These are phyloP conservation scores for Trichoderma reesei DNA, from an alignment of 495 filamentous ascomycete species.

Conservation along the genomic window DNA sequence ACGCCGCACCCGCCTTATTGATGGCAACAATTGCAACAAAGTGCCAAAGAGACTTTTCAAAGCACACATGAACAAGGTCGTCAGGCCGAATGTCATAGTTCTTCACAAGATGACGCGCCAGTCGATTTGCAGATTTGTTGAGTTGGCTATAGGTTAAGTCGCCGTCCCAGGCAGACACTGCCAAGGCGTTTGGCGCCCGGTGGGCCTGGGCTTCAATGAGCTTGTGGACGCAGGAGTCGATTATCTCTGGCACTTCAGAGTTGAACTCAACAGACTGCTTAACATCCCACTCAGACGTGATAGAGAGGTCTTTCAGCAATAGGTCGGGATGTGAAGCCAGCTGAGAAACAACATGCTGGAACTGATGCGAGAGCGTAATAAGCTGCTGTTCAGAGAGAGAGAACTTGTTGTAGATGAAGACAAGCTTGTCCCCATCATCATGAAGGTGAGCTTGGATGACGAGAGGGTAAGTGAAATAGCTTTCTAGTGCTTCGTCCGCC, in stretches of 20 bases:
- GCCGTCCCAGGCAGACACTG: slow-evolving; percentile 28
- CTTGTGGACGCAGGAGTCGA: not conserved
- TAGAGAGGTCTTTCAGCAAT: not conserved
- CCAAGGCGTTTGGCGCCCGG: slow-evolving; percentile 23
- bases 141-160: slow-evolving; percentile 38
- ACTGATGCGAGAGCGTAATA: slow-evolving; percentile 16
- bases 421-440: not conserved
- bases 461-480: slow-evolving; percentile 5
- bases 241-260: not conserved
- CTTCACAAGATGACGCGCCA: slow-evolving; percentile 35
- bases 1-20: slow-evolving; percentile 47
- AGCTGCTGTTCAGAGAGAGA: slow-evolving; percentile 14
- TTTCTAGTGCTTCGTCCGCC: not conserved
- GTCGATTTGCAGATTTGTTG: slow-evolving; percentile 26
- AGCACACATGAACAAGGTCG: slow-evolving; percentile 3
- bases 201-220: slow-evolving; percentile 12
- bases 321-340: not conserved
- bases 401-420: slow-evolving; percentile 12
- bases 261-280: not conserved
- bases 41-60: slow-evolving; percentile 5
- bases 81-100: slow-evolving; percentile 12
- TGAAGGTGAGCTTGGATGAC: not conserved
- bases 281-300: not conserved
- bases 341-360: slow-evolving; percentile 10
- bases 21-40: slow-evolving; percentile 36